Percentiles rank a stretch among this genome's conserved stretches.
Evolutionary conservation across 192 early-diverging fungal genomes (phyloP).

Genomic region (Backusella tuberculispora): DNA sequence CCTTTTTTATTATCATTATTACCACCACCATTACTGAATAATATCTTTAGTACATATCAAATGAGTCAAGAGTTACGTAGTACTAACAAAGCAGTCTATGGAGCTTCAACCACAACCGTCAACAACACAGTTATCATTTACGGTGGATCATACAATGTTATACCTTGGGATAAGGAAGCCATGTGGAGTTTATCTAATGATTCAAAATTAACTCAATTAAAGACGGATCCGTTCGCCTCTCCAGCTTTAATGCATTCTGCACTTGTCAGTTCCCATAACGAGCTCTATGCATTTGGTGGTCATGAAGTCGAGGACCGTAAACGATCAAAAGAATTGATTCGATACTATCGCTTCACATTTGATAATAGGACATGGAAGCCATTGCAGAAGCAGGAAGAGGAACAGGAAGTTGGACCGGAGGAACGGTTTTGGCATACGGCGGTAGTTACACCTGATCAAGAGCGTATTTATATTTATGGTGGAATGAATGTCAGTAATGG

Average conservation of each 20-base stretch:
- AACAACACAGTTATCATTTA: slow-evolving; percentile 18
- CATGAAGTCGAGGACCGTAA: background rate
- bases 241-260: slow-evolving; percentile 20
- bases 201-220: slow-evolving; percentile 18
- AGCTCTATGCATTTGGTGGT: slow-evolving; percentile 26
- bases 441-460: background rate
- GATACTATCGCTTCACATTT: slow-evolving; percentile 25
- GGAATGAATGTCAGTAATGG: slow-evolving; percentile 22
- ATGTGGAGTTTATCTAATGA: slow-evolving; percentile 8
- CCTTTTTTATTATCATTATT: background rate
- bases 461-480: slow-evolving; percentile 17
- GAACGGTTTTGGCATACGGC: slow-evolving; percentile 29
- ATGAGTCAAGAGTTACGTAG: slow-evolving; percentile 19
- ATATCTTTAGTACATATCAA: background rate
- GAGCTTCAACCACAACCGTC: background rate
- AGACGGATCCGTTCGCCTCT: slow-evolving; percentile 20
- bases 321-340: background rate
- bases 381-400: slow-evolving; percentile 8
- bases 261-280: background rate
- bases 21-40: too few species aligned
- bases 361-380: slow-evolving; percentile 8
- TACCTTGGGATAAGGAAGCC: slow-evolving; percentile 30
- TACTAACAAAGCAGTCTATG: slow-evolving; percentile 26
- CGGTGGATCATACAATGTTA: slow-evolving; percentile 25
- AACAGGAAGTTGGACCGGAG: background rate